Percentiles rank a stretch among this genome's conserved stretches.
Conservation (phyloP, 2,329 filamentous ascomycete genomes). For the Colletotrichum plurivorum region DNA sequence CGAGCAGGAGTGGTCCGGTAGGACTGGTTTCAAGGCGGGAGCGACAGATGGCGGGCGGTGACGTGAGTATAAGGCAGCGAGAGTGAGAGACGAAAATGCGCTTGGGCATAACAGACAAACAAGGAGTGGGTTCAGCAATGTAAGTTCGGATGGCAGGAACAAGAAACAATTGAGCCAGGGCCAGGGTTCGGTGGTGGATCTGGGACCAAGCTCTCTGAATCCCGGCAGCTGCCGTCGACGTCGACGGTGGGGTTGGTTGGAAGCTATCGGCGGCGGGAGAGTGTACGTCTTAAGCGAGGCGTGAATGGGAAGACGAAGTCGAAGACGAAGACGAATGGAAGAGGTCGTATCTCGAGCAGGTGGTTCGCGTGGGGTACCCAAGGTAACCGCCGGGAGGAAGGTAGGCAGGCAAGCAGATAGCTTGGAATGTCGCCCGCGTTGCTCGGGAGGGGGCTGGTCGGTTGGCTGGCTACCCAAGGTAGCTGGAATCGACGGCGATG, state of each 20-base stretch:
- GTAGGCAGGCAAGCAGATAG: background rate
- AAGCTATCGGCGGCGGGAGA: constrained; percentile 11
- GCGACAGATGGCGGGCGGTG: constrained; percentile 19
- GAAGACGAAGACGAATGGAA: background rate
- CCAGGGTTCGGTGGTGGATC: constrained; percentile 34
- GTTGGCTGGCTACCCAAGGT: constrained; percentile 9
- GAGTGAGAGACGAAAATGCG: constrained; percentile 19
- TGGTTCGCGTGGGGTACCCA: background rate
- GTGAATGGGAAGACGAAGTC: constrained; percentile 14
- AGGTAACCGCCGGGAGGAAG: too few species aligned
- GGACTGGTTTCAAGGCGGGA: background rate
- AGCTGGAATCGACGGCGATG: background rate
- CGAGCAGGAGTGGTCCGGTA: background rate
- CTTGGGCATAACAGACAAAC: constrained; percentile 33
- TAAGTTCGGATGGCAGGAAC: constrained; percentile 36
- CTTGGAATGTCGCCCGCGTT: constrained; percentile 1
- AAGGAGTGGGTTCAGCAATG: constrained; percentile 33
- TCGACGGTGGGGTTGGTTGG: constrained; percentile 20
- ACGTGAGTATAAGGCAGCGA: constrained; percentile 37
- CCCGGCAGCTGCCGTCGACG: constrained; percentile 20
- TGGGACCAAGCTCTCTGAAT: constrained; percentile 31
- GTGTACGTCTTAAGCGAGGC: too few species aligned
- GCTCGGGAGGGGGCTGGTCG: constrained; percentile 1
- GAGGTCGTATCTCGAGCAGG: background rate
- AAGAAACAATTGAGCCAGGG: constrained; percentile 34